Conservation (phyloP, 164 flowering plant genomes). For the Liquidambar formosana region DNA sequence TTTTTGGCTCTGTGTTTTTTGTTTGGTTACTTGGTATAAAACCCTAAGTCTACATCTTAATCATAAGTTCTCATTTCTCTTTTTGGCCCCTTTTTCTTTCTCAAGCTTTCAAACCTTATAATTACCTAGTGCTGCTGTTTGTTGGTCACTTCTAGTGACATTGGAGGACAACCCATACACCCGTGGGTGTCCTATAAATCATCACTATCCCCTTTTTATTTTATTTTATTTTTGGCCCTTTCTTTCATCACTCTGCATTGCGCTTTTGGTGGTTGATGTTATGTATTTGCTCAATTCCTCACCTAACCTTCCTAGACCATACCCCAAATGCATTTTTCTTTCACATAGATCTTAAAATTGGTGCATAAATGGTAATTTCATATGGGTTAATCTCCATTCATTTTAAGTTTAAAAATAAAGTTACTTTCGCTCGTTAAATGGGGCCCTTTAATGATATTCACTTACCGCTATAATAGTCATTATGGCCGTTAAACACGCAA, state of each 20-base stretch:
- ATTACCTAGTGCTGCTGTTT: slow-evolving; percentile 14
- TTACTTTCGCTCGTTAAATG: too few species aligned
- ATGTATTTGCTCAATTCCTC: background rate
- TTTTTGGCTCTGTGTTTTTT: slow-evolving; percentile 10
- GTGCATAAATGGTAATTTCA: too few species aligned
- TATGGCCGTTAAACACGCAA: too few species aligned
- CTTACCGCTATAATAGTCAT: too few species aligned
- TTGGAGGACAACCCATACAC: slow-evolving; percentile 27
- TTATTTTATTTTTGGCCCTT: too few species aligned
- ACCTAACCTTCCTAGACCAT: background rate
- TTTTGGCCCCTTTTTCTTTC: slow-evolving; percentile 1
- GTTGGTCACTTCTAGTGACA: slow-evolving; percentile 15
- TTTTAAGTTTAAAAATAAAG: too few species aligned
- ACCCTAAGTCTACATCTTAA: slow-evolving; percentile 26
- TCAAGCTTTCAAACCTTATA: slow-evolving; percentile 33
- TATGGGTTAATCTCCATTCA: too few species aligned
- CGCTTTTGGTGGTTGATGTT: background rate
- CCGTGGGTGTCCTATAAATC: slow-evolving; percentile 30
- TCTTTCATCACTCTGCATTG: background rate
- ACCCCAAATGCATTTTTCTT: too few species aligned
- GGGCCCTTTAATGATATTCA: too few species aligned
- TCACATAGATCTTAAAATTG: too few species aligned
- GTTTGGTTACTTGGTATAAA: slow-evolving; percentile 21
- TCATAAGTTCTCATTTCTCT: slow-evolving; percentile 21
- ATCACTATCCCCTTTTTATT: slow-evolving; percentile 12